Evolutionary conservation across 1,284 basidiomycete genomes (phyloP), one percentile per base, ranked within the genome.

Genomic region (Thecaphora thlaspeos): DNA sequence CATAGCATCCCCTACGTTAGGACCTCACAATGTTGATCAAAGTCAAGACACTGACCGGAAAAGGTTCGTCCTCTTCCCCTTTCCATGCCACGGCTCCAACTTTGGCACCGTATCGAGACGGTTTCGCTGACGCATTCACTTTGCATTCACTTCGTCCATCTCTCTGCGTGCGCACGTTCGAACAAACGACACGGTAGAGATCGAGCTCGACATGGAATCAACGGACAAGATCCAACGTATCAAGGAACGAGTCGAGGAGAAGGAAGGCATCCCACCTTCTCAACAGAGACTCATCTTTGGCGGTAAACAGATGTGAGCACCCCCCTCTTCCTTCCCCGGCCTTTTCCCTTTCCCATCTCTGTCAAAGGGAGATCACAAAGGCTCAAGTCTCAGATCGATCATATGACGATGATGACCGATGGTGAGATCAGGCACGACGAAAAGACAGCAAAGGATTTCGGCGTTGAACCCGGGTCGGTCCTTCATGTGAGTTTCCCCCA

Each of bases 171-270:
- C 26, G 26, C 26, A 28, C 26, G n/a, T n/a, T n/a, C 11, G 26
- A 11, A 28, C 26, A 11, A 28, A 7, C 7, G 7, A 7, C 26
- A 11, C 7, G 15, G 73, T 41, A 42, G 78, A 92, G 89, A 91
- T 93, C 80, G 93, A 97, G 80, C 86, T 98, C 61, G 92, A 96
- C 81, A 91, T 97, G 77, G 91, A 96, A 79, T 83, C 84, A 17
- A 88, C 90, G 59, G 90, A 92, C 82, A 90, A 89, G 93, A 91
- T 96, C 77, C 83, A 86, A 43, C 87, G 91, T 68, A 94, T 98
- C 81, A 99, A 99, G 82, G 93, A 96, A 83, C 89, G 91, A 79
- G 91, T 99, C 28, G 95, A 99, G 80, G 94, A 97, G 81, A 95
- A 98, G 81, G 94, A 93, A 38, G 95, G 94, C 73, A 95, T 99